Base-by-base conservation (phyloP, 768 basidiomycete species). In the Lactarius pseudohatsudake region DNA sequence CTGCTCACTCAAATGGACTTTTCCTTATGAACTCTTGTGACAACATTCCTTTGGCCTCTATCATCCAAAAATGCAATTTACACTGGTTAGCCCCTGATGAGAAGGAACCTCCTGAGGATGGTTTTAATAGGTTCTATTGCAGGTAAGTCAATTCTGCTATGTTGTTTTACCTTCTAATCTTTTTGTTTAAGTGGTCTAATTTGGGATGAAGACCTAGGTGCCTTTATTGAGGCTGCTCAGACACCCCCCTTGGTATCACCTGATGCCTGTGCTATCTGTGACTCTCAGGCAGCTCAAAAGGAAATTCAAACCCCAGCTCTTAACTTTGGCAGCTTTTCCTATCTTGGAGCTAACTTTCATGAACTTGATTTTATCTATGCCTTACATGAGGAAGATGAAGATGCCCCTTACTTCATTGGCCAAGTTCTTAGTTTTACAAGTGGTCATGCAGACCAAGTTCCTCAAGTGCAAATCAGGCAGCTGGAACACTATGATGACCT, bases 331-430 rank as follows among this genome's bases (percentile, higher is more conserved):
- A 81, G 81, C 6, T 76, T 81, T 32, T 71, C 79, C 2, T 76
- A 81, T 16, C 72, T 78, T 50, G 83, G 83, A 3, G 72, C 78
- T 11, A 68, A 72, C 0, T 91, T 86, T 72, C 90, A 91, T 70
- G 61, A 77, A 10, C 59, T 80, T 55, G 90, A 91, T 67, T 90
- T 85, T 66, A 80, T 89, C 11, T 91, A 89, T 71, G 61, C 89
- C 45, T 3, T 40, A 34, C 76, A 76, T 18, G 66, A 74, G 41
- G 64, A 71, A 16, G 69, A 70, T 13, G 69, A 76, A 13, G 64
- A 72, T 18, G 71, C 72, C 10, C 71, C 82, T 0, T 79, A 87
- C 53, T 72, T 78, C 6, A 84, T 91, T 61, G 88, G 81, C 0
- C 88, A 89, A 69, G 83, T 92, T 45, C 67, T 77, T 18, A 72